Evolutionary conservation across 2,329 filamentous ascomycete species (phyloP).

Genomic region (Sporothrix curviconia): DNA sequence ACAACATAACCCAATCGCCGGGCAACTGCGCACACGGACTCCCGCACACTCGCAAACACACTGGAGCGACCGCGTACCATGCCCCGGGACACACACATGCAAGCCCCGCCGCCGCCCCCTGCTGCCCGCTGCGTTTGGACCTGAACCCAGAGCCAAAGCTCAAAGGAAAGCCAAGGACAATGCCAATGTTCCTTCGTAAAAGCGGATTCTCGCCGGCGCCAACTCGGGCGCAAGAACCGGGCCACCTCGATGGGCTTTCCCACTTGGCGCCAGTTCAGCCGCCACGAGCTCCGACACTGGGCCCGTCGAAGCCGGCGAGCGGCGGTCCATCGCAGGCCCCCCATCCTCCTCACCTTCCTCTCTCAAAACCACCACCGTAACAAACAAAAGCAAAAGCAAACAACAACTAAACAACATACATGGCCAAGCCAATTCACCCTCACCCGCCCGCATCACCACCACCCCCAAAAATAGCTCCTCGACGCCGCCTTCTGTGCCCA

Average conservation of each 20-base stretch:
- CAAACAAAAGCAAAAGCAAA: too few relatives aligned
- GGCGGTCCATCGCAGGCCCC: neutral
- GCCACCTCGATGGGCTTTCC: conserved; percentile 43
- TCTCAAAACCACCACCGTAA: neutral
- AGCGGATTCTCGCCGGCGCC: conserved; percentile 35
- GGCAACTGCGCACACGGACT: neutral
- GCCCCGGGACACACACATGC: neutral
- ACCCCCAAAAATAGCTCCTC: conserved; percentile 14
- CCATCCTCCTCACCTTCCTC: neutral
- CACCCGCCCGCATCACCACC: conserved; percentile 20
- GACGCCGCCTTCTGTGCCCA: conserved; percentile 16
- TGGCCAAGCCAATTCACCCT: too few relatives aligned
- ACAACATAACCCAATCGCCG: too few relatives aligned
- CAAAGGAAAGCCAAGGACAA: too few relatives aligned
- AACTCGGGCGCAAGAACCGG: conserved; percentile 33
- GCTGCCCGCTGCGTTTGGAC: too few relatives aligned
- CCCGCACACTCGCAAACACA: neutral
- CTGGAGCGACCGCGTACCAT: neutral
- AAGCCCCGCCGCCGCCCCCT: too few relatives aligned
- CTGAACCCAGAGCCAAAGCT: too few relatives aligned
- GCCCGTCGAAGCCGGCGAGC: neutral
- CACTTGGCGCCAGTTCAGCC: conserved; percentile 49
- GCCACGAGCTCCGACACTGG: conserved; percentile 37
- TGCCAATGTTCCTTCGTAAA: conserved; percentile 42
- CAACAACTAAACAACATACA: too few relatives aligned